Base-by-base conservation (phyloP, 306 rosid species). In the Ceratonia siliqua region DNA sequence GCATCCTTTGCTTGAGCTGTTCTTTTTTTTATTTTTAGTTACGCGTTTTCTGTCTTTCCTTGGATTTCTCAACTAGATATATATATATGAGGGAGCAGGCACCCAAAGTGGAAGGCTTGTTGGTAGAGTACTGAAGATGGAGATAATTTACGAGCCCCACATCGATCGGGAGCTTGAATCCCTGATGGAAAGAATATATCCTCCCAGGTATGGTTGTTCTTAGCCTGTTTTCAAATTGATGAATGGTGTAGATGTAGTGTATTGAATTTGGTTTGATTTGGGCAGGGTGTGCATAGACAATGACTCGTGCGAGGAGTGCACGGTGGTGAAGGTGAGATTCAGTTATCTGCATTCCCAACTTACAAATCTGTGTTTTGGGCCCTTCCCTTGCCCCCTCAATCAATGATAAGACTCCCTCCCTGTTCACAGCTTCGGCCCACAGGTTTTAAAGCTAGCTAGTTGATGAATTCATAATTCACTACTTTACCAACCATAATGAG, bases 181-280 rank as follows among this genome's bases (percentile, higher is more conserved):
- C 12, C 92, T 92, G 38, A 81, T 89, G 0, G 98, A 94, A 82
- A 89, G 96, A 86, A 88, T 94, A 70, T 73, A 92, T 70, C 98
- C 99, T 50, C 98, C 99, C 8, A 85, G 99, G 97, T 94, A 74
- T 42, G n/a, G n/a, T n/a, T n/a, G n/a, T n/a, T n/a, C n/a, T n/a
- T n/a, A n/a, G n/a, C n/a, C n/a, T n/a, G n/a, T n/a, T n/a, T n/a
- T n/a, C n/a, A n/a, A n/a, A n/a, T n/a, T n/a, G n/a, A n/a, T n/a
- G n/a, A n/a, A n/a, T n/a, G n/a, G n/a, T n/a, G n/a, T n/a, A n/a
- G n/a, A n/a, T n/a, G n/a, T n/a, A n/a, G n/a, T n/a, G n/a, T n/a
- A n/a, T n/a, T n/a, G n/a, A 10, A 9, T 1, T 35, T 42, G 67
- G 22, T 35, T 62, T 8, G 25, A 35, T 62, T 38, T 62, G 17